Conservation (phyloP, 129 eudicot species). For the Erigeron canadensis region DNA sequence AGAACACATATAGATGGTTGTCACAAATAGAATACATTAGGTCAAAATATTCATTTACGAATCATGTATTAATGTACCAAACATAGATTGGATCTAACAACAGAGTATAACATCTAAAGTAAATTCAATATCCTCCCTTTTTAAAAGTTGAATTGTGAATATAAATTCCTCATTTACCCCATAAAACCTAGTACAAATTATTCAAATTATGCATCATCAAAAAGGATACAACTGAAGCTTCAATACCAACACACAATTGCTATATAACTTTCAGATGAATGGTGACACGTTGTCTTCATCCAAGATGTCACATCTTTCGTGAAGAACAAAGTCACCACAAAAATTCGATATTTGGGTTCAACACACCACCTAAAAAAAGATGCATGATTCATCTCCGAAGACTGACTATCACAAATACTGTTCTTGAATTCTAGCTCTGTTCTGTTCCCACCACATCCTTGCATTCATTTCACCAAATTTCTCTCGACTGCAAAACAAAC, state of each 20-base stretch:
- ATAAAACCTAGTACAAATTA: neutral
- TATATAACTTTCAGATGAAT: constrained; percentile 23
- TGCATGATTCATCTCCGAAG: constrained; percentile 6
- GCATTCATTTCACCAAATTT: constrained; percentile 94
- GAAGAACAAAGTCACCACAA: constrained; percentile 30
- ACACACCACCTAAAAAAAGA: constrained; percentile 18
- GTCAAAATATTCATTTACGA: neutral
- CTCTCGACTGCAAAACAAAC: constrained; percentile 75
- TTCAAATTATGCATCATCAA: neutral
- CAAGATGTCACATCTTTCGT: constrained; percentile 19
- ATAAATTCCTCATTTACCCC: neutral
- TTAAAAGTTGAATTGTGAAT: neutral
- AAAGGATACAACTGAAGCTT: constrained; percentile 21
- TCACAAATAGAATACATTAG: neutral
- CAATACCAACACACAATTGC: constrained; percentile 6
- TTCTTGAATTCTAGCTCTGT: constrained; percentile 86
- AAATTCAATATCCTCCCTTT: neutral
- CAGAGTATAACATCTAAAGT: neutral
- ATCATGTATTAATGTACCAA: neutral
- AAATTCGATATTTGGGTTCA: constrained; percentile 19
- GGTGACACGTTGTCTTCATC: constrained; percentile 19
- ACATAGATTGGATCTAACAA: neutral
- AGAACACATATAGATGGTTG: neutral
- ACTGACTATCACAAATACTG: constrained; percentile 68
- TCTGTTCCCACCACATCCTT: constrained; percentile 97